Evolutionary conservation across 2,329 filamentous ascomycete species (phyloP).

Genomic region (Rosellinia necatrix): DNA sequence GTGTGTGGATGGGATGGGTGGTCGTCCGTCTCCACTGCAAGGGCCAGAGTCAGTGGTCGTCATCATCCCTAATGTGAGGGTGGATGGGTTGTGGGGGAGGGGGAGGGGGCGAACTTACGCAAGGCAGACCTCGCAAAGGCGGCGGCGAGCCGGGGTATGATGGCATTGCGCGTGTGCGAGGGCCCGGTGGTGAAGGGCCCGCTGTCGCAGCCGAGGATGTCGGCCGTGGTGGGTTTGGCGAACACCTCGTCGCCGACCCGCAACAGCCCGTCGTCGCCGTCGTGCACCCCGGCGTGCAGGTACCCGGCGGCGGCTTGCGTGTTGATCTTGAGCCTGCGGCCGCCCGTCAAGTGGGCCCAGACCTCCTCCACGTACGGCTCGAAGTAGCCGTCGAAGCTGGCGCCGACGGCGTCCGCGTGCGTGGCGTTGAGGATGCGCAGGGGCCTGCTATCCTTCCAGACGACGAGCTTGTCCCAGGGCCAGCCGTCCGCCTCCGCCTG

Average conservation of each 20-base stretch:
- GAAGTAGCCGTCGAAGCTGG: slow-evolving; percentile 51
- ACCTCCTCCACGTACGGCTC: slow-evolving; percentile 49
- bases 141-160: slow-evolving; percentile 54
- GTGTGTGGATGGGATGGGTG: slow-evolving; percentile 43
- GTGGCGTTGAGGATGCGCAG: slow-evolving; percentile 52
- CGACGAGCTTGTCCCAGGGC: slow-evolving; percentile 64
- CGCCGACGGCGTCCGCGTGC: slow-evolving; percentile 48
- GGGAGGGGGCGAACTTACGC: no score
- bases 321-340: slow-evolving; percentile 58
- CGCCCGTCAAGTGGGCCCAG: slow-evolving; percentile 42
- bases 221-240: slow-evolving; percentile 58
- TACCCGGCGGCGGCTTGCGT: slow-evolving; percentile 65
- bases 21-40: slow-evolving; percentile 50
- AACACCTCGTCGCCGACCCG: slow-evolving; percentile 52
- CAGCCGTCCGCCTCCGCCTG: slow-evolving; percentile 61
- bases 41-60: no score
- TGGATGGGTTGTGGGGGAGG: no score
- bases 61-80: no score
- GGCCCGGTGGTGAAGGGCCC: slow-evolving; percentile 60
- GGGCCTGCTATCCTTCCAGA: slow-evolving; percentile 39
- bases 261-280: slow-evolving; percentile 45
- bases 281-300: slow-evolving; percentile 55
- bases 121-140: slow-evolving; percentile 60
- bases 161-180: slow-evolving; percentile 46
- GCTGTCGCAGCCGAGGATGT: slow-evolving; percentile 70